phyloP scores from a whole-genome alignment of 805 yeast genomes.

The Pichia eremophila region DNA sequence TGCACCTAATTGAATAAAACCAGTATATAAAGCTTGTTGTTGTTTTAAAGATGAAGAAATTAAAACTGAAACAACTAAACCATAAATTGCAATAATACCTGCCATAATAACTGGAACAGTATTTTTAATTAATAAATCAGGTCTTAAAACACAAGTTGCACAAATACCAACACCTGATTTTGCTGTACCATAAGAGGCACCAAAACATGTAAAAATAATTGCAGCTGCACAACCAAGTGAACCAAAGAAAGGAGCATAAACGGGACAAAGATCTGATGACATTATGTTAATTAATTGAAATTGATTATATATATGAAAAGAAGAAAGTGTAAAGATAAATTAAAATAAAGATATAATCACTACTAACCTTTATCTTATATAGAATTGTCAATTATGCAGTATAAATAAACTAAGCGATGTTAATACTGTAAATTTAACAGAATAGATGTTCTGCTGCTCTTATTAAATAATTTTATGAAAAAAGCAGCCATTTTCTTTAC shows the following conservation, averaged over 20 bases:
- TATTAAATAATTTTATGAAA: no score
- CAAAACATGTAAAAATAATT: conserved; percentile 96
- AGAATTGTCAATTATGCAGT: no score
- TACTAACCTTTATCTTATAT: no score
- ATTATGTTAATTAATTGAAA: conserved; percentile 12
- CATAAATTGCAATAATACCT: conserved; percentile 98
- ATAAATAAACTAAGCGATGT: no score
- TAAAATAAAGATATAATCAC: no score
- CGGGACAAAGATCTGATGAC: conserved; percentile 38
- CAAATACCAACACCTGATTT: conserved; percentile 99
- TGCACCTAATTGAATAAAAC: conserved; percentile 96
- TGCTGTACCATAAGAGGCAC: conserved; percentile 99
- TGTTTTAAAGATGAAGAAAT: conserved; percentile 85
- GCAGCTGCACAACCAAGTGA: conserved; percentile 99
- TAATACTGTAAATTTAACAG: no score
- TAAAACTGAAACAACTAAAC: conserved; percentile 90
- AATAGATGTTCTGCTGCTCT: no score
- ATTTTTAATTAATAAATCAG: conserved; percentile 87
- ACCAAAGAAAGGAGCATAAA: conserved; percentile 94
- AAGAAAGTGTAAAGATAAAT: not conserved
- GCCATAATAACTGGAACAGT: conserved; percentile 98
- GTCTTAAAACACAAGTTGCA: conserved; percentile 96
- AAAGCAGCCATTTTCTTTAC: no score
- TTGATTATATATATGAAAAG: not conserved
- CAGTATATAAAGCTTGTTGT: conserved; percentile 88